phyloP scores from a whole-genome alignment of 164 flowering plant genomes.

The Magnolia officinalis region DNA sequence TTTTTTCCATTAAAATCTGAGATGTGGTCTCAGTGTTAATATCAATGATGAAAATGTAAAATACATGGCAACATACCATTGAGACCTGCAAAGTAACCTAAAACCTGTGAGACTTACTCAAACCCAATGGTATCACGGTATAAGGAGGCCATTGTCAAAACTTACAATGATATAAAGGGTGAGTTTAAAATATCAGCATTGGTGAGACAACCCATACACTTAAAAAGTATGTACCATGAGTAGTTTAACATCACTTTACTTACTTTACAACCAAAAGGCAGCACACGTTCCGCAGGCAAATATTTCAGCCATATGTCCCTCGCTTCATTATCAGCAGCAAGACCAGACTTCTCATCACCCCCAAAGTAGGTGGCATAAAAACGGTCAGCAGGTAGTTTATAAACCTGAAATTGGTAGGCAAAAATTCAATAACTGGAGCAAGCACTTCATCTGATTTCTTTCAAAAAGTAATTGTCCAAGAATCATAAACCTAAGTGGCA shows the following conservation, averaged over 20 bases:
- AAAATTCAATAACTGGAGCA: not conserved
- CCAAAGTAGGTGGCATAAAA: conserved; percentile 98
- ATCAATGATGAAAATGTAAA: too few relatives aligned
- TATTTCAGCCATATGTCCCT: conserved; percentile 72
- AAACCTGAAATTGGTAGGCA: conserved; percentile 45
- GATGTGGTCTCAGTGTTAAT: too few relatives aligned
- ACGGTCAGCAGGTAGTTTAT: conserved; percentile 64
- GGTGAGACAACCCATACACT: not conserved
- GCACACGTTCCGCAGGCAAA: conserved; percentile 74
- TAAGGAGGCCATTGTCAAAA: not conserved
- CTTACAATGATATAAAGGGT: not conserved
- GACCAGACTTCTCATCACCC: conserved; percentile 87
- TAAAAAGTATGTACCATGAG: not conserved
- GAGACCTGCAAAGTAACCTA: too few relatives aligned
- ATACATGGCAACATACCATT: too few relatives aligned
- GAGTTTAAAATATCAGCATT: not conserved
- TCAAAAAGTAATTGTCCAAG: not conserved
- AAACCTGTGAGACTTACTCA: not conserved
- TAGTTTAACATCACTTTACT: conserved; percentile 12
- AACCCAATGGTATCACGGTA: not conserved
- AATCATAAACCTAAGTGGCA: not conserved
- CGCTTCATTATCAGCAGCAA: conserved; percentile 84
- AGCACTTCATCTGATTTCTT: not conserved
- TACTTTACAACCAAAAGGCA: conserved; percentile 96
- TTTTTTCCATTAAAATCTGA: too few relatives aligned